phyloP scores from a whole-genome alignment of 2,329 filamentous ascomycete species.

The Penicillium sumatraense region DNA sequence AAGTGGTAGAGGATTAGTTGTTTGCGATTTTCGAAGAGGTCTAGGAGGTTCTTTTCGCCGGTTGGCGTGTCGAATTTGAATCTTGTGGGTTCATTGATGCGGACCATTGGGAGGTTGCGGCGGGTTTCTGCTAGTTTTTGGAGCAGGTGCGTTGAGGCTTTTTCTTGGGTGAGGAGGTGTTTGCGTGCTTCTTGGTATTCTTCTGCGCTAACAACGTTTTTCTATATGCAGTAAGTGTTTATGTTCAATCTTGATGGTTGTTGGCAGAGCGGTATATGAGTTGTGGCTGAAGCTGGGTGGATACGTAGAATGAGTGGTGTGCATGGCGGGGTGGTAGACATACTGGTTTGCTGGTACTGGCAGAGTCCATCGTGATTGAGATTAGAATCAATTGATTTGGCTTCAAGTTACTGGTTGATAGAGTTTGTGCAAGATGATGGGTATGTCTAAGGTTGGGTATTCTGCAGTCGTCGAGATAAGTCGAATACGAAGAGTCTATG shows the following conservation, averaged over 20 bases:
- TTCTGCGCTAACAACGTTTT: conserved; percentile 31
- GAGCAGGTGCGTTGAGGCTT: conserved; percentile 19
- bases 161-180: conserved; percentile 15
- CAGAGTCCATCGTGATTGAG: too few relatives aligned
- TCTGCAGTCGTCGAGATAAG: not conserved
- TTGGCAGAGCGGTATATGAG: too few relatives aligned
- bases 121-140: conserved; percentile 33
- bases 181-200: conserved; percentile 17
- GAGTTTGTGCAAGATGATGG: too few relatives aligned
- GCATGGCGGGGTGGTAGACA: too few relatives aligned
- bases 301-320: too few relatives aligned
- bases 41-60: conserved; percentile 24
- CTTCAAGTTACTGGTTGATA: too few relatives aligned
- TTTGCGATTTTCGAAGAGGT: conserved; percentile 32
- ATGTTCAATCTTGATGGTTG: too few relatives aligned
- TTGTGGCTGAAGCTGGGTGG: too few relatives aligned
- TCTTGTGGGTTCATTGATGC: conserved; percentile 41
- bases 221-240: not conserved
- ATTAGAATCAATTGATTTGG: too few relatives aligned
- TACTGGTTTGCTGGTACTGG: too few relatives aligned
- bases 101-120: conserved; percentile 48
- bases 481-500: not conserved
- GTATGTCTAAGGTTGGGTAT: not conserved
- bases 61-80: conserved; percentile 38
- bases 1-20: conserved; percentile 50